Base-by-base conservation (phyloP, 2,329 filamentous ascomycete genomes). In the Cladophialophora exuberans region DNA sequence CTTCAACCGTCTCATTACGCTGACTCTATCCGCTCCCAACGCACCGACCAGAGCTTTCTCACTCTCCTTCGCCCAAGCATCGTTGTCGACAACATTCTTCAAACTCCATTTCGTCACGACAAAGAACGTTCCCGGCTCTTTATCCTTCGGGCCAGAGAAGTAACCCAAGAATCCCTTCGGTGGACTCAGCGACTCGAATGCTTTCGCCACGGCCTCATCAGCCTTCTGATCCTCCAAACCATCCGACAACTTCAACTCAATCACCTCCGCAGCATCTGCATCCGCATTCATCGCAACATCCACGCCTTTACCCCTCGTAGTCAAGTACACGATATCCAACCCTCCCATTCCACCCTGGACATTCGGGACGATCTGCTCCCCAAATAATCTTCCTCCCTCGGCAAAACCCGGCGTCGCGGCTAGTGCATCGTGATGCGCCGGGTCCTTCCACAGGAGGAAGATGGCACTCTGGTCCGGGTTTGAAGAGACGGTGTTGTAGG, bases 91-190 rank as follows among this genome's bases (percentile, higher is more conserved):
- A 18, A 41, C 22, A 3, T 25, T 7, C 7, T 51, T 42, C 10
- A 35, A 51, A 2, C 2, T 18, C 47, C 47, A 51, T 18, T 51
- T 51, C 4, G 35, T 41, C 20, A 51, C 47, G 15, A 51, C 7
- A 4, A 51, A 15, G 22, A 30, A 7, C 5, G 4, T 41, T 6
- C 13, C 36, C 4, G 47, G 9, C 11, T 51, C 35, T 5, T 38
- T 23, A 13, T 10, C 7, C n/a, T 30, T 39, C 11, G 20, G 35
- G 17, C 47, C 47, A n/a, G 15, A 33, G 22, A 41, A 51, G n/a
- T 10, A 18, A 6, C 33, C 47, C 3, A 23, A 13, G 23, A 51
- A 51, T 2, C 35, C 47, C 23, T 15, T 4, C 3, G 33, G 23
- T 3, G 22, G 33, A 3, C 6, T 41, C 22, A 28, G 5, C 13